These are phyloP conservation scores for Neurospora sp. DNA, from an alignment of 495 filamentous ascomycete species.

Conservation along the genomic window DNA sequence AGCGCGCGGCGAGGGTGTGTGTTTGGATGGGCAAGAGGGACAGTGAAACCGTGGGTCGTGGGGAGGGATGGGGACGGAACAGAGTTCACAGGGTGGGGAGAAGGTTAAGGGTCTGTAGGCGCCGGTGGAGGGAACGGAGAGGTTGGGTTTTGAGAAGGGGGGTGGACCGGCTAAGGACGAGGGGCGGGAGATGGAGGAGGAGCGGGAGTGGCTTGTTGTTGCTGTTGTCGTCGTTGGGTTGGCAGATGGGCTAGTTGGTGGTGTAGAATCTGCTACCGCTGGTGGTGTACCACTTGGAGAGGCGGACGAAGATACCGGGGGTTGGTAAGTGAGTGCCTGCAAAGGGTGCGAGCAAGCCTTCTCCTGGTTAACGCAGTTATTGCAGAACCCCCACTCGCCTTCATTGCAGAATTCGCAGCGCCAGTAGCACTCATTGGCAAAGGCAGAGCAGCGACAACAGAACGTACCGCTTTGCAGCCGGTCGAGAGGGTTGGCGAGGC, in stretches of 20 bases:
- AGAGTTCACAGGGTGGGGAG: conserved; percentile 63
- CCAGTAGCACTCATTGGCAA: conserved; percentile 73
- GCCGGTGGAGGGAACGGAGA: conserved; percentile 18
- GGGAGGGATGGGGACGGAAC: conserved; percentile 58
- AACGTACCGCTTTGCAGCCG: conserved; percentile 74
- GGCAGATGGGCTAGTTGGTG: background rate
- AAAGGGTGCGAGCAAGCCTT: conserved; percentile 68
- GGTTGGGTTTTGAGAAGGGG: conserved; percentile 15
- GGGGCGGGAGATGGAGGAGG: conserved; percentile 11
- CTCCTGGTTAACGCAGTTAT: conserved; percentile 66
- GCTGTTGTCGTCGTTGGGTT: background rate
- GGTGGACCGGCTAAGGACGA: background rate
- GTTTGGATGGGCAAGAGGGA: conserved; percentile 28
- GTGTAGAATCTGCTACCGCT: background rate
- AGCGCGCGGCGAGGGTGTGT: conserved; percentile 35
- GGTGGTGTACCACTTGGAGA: background rate
- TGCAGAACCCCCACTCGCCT: conserved; percentile 88
- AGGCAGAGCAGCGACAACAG: conserved; percentile 62
- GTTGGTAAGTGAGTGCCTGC: conserved; percentile 47
- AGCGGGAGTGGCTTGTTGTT: conserved; percentile 10
- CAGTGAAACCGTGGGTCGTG: conserved; percentile 67
- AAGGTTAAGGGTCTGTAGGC: conserved; percentile 49
- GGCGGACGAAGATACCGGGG: background rate
- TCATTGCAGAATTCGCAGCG: conserved; percentile 75
- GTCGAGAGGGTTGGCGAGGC: conserved; percentile 51